Conservation (phyloP, 2,329 filamentous ascomycete species). For the Fusarium torreyae region DNA sequence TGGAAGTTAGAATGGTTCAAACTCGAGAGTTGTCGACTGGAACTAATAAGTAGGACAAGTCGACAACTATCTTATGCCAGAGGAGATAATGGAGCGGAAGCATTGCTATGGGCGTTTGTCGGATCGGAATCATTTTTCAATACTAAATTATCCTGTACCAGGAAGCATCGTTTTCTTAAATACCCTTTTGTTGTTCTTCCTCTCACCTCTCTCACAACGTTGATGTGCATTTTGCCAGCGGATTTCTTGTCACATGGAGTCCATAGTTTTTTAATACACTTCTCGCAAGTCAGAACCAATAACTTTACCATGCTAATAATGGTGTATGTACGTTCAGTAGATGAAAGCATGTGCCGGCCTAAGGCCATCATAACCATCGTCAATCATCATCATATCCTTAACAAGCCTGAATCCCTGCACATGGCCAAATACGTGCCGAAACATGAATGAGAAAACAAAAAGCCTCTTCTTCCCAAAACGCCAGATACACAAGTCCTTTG, state of each 20-base stretch:
- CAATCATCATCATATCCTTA: constrained; percentile 29
- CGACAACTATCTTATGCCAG: background rate
- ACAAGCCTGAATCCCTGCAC: constrained; percentile 1
- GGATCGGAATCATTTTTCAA: constrained; percentile 8
- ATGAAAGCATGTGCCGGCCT: constrained; percentile 5
- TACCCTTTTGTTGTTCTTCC: constrained; percentile 18
- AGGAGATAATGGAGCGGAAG: constrained; percentile 18
- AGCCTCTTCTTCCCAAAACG: constrained; percentile 22
- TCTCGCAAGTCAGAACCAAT: background rate
- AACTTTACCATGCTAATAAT: background rate
- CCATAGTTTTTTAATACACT: background rate
- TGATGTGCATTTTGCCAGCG: background rate
- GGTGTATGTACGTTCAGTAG: constrained; percentile 8
- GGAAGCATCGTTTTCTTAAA: constrained; percentile 20
- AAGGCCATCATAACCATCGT: constrained; percentile 24
- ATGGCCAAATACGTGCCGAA: constrained; percentile 3
- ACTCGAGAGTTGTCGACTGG: background rate
- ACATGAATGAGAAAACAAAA: constrained; percentile 6
- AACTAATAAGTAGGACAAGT: background rate
- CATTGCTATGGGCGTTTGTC: constrained; percentile 38
- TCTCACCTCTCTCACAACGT: background rate
- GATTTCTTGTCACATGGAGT: constrained; percentile 10
- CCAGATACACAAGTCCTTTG: constrained; percentile 21
- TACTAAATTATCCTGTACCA: background rate
- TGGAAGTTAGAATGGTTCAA: constrained; percentile 47